A percentile compares a stretch with the other conserved stretches of the same genome.
phyloP scores from a whole-genome alignment of 495 filamentous ascomycete genomes.

The Physcia stellaris region DNA sequence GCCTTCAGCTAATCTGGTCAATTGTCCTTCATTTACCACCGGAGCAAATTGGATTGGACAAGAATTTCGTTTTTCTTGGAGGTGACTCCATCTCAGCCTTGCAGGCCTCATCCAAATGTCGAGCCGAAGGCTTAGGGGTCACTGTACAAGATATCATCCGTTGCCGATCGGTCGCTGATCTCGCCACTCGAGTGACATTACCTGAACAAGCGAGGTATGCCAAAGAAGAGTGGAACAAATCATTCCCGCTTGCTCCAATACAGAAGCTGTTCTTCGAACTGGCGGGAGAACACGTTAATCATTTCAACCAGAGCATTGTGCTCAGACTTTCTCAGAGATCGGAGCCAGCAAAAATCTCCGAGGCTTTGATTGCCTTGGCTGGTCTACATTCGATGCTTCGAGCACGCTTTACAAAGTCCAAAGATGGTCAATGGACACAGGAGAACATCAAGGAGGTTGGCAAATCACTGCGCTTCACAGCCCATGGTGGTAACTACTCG shows the following conservation, averaged over 20 bases:
- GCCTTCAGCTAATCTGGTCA: conserved; percentile 24
- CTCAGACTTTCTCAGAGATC: conserved; percentile 39
- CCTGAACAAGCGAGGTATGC: conserved; percentile 1
- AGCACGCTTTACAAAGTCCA: conserved; percentile 37
- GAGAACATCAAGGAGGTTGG: conserved; percentile 24
- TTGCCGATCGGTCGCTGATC: conserved; percentile 13
- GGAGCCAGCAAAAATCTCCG: conserved; percentile 30
- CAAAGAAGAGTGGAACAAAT: conserved; percentile 8
- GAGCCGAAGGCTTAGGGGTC: conserved; percentile 22
- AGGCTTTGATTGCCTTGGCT: conserved; percentile 44
- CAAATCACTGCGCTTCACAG: conserved; percentile 24
- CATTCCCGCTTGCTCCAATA: conserved; percentile 35
- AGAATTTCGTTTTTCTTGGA: conserved; percentile 40
- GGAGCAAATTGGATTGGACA: conserved; percentile 23
- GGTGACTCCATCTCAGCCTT: conserved; percentile 46
- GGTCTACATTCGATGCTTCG: conserved; percentile 61
- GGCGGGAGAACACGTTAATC: conserved; percentile 39
- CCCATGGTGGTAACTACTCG: conserved; percentile 14
- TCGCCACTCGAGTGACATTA: conserved; percentile 8
- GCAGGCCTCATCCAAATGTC: conserved; percentile 22
- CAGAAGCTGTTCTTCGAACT: conserved; percentile 55
- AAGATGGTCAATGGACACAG: conserved; percentile 21
- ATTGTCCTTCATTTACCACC: conserved; percentile 23
- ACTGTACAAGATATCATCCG: conserved; percentile 21
- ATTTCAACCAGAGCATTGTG: conserved; percentile 61